Percentiles rank a stretch among this genome's conserved stretches.
Conservation (phyloP, 768 basidiomycete species). For the Xanthoconium purpureum region DNA sequence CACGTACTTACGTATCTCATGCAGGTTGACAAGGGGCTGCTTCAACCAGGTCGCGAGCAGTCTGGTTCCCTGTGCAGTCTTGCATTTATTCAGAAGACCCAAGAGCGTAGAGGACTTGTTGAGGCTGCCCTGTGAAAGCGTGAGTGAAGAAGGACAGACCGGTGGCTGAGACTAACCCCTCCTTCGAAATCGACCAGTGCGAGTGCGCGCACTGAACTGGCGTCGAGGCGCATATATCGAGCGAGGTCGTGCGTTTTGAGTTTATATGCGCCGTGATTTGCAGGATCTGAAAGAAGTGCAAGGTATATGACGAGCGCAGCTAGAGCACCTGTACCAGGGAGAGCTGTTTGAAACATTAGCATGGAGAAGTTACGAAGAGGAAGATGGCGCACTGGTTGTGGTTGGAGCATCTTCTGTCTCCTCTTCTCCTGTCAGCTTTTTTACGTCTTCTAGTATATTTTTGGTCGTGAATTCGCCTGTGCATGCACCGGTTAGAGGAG, state of each 20-base stretch:
- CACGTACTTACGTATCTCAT: slow-evolving; percentile 75
- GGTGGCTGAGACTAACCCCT: slow-evolving; percentile 15
- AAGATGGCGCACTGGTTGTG: slow-evolving; percentile 7
- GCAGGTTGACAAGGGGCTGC: slow-evolving; percentile 90
- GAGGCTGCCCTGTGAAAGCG: slow-evolving; percentile 44
- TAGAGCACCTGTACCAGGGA: slow-evolving; percentile 72
- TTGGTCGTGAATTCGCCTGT: slow-evolving; percentile 82
- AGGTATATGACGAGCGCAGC: slow-evolving; percentile 83
- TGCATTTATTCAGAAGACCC: slow-evolving; percentile 91
- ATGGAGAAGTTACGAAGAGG: not conserved
- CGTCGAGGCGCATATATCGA: slow-evolving; percentile 95
- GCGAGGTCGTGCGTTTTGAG: slow-evolving; percentile 86
- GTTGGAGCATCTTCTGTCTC: slow-evolving; percentile 21
- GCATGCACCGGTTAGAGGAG: not conserved
- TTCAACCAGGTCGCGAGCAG: slow-evolving; percentile 91
- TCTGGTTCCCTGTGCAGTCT: slow-evolving; percentile 90
- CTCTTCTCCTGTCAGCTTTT: slow-evolving; percentile 35
- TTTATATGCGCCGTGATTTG: slow-evolving; percentile 77
- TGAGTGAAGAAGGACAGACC: not conserved
- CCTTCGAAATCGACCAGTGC: slow-evolving; percentile 76
- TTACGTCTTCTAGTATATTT: slow-evolving; percentile 78
- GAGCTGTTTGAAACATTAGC: slow-evolving; percentile 44
- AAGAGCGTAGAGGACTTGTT: slow-evolving; percentile 85
- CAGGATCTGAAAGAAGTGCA: slow-evolving; percentile 68
- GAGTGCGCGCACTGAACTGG: slow-evolving; percentile 87